Conservation (phyloP, 148 eudicot genomes). For the Nepenthes mirabilis region DNA sequence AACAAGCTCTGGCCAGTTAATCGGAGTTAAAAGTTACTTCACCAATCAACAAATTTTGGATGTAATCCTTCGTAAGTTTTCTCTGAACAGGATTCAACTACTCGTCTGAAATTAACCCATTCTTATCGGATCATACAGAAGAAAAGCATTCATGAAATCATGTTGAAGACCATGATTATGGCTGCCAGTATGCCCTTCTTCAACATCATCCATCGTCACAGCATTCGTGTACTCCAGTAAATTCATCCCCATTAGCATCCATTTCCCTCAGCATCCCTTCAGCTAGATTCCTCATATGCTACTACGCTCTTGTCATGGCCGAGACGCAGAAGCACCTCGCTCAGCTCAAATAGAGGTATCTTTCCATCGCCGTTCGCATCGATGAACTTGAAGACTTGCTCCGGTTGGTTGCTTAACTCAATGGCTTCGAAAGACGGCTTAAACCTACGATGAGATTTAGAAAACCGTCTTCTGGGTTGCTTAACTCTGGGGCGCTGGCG, state of each 20-base stretch:
- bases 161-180: not conserved
- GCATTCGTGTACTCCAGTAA: constrained; percentile 51
- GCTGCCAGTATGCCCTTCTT: not conserved
- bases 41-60: too few relatives aligned
- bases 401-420: constrained; percentile 36
- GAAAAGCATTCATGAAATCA: constrained; percentile 38
- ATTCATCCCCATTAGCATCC: constrained; percentile 60
- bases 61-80: constrained; percentile 10
- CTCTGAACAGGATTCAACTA: constrained; percentile 43
- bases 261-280: constrained; percentile 33
- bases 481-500: too few relatives aligned
- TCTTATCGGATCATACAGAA: constrained; percentile 44
- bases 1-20: too few relatives aligned
- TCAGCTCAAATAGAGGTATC: constrained; percentile 37
- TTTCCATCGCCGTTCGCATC: constrained; percentile 68
- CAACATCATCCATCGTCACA: constrained; percentile 21
- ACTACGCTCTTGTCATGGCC: constrained; percentile 38
- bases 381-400: constrained; percentile 51
- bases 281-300: constrained; percentile 21
- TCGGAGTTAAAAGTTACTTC: too few relatives aligned
- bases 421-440: constrained; percentile 27
- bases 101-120: constrained; percentile 48
- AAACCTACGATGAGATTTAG: not conserved
- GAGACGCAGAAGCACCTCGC: constrained; percentile 31
- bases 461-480: constrained; percentile 9